These are phyloP conservation scores for Ascoidea rubescens DNA, from an alignment of 805 yeast genomes.

Conservation along the genomic window DNA sequence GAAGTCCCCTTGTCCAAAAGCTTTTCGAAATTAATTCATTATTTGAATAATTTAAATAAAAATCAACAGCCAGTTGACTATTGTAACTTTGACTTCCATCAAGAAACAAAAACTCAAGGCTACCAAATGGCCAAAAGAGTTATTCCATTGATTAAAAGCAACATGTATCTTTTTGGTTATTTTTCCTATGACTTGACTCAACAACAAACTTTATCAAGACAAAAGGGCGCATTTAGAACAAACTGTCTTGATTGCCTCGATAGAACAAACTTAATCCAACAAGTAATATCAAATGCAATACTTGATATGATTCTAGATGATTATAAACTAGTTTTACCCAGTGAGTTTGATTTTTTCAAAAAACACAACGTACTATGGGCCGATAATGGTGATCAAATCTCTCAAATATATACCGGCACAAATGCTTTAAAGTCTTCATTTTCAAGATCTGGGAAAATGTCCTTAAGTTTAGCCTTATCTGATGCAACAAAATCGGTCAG, in stretches of 20 bases:
- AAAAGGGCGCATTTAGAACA: slow-evolving; percentile 82
- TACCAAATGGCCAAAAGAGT: slow-evolving; percentile 72
- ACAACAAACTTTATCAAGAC: slow-evolving; percentile 50
- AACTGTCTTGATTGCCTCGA: slow-evolving; percentile 94
- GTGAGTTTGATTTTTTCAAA: slow-evolving; percentile 34
- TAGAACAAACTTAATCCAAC: slow-evolving; percentile 81
- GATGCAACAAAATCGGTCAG: slow-evolving; percentile 95
- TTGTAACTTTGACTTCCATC: slow-evolving; percentile 82
- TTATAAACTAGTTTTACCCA: slow-evolving; percentile 20
- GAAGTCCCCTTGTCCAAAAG: slow-evolving; percentile 62
- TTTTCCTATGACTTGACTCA: slow-evolving; percentile 52
- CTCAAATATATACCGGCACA: slow-evolving; percentile 94
- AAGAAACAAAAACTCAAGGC: slow-evolving; percentile 82
- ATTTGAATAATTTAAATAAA: slow-evolving; percentile 20
- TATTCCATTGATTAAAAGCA: slow-evolving; percentile 45
- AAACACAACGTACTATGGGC: slow-evolving; percentile 92
- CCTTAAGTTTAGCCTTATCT: slow-evolving; percentile 89
- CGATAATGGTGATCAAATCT: slow-evolving; percentile 92
- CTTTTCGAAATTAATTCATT: slow-evolving; percentile 44
- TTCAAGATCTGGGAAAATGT: slow-evolving; percentile 92
- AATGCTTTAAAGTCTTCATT: slow-evolving; percentile 92
- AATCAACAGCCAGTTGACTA: slow-evolving; percentile 19
- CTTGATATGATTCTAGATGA: slow-evolving; percentile 39
- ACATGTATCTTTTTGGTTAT: slow-evolving; percentile 71
- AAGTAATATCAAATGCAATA: slow-evolving; percentile 65